A percentile compares a stretch with the other conserved stretches of the same genome.
These are phyloP conservation scores for Aspergillus ochraceus DNA, from an alignment of 2,329 filamentous ascomycete species.

Conservation along the genomic window DNA sequence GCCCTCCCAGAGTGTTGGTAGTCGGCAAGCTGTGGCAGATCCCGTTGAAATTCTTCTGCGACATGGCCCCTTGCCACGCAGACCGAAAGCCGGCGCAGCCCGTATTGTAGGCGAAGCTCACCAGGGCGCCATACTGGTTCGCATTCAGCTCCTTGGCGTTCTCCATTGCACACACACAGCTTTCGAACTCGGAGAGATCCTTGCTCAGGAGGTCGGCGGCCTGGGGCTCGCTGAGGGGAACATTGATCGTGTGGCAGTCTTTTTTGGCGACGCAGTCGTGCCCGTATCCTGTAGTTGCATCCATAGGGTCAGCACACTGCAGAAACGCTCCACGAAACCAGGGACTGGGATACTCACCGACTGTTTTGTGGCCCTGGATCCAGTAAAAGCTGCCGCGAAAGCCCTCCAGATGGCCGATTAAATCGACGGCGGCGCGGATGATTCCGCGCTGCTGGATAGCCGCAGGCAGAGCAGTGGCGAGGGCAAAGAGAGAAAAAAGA, in stretches of 20 bases:
- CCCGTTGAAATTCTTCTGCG: constrained; percentile 3
- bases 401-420: constrained; percentile 1
- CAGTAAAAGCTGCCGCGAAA: constrained; percentile 4
- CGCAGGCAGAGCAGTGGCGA: not conserved
- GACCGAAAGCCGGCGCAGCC: constrained; percentile 1
- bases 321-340: not conserved
- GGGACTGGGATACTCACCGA: not conserved
- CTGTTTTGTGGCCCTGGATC: constrained; percentile 7
- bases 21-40: constrained; percentile 1
- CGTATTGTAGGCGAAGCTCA: constrained; percentile 8
- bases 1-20: constrained; percentile 2
- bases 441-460: constrained; percentile 1
- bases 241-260: constrained; percentile 3
- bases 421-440: not conserved
- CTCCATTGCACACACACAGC: not conserved
- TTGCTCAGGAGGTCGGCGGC: constrained; percentile 2
- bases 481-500: not conserved
- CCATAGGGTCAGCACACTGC: no score
- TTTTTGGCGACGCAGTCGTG: constrained; percentile 6
- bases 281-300: not conserved
- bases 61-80: constrained; percentile 4
- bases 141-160: constrained; percentile 8
- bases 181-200: constrained; percentile 3
- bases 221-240: constrained; percentile 1
- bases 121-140: constrained; percentile 7